phyloP scores from a whole-genome alignment of 805 yeast species.

The Scheffersomyces stipitis region DNA sequence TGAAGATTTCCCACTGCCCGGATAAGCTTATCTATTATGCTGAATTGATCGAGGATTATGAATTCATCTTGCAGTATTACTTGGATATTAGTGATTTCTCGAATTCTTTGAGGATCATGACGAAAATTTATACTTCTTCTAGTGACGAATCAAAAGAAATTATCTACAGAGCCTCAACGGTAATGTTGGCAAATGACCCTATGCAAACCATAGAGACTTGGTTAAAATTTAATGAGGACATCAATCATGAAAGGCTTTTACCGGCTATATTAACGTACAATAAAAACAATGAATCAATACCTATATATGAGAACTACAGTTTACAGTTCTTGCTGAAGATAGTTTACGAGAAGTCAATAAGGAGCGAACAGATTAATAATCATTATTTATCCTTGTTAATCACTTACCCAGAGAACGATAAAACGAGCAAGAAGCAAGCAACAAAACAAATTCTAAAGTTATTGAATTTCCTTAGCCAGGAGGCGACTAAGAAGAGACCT shows the following conservation, averaged over 20 bases:
- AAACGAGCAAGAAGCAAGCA: slow-evolving; percentile 45
- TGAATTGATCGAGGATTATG: slow-evolving; percentile 62
- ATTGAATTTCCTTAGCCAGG: slow-evolving; percentile 24
- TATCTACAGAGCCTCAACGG: slow-evolving; percentile 68
- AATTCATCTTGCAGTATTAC: slow-evolving; percentile 68
- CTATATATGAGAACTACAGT: slow-evolving; percentile 57
- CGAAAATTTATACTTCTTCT: slow-evolving; percentile 43
- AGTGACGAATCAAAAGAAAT: slow-evolving; percentile 21
- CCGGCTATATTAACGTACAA: slow-evolving; percentile 77
- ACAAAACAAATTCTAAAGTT: slow-evolving; percentile 32
- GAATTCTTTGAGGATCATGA: slow-evolving; percentile 60
- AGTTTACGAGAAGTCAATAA: slow-evolving; percentile 37
- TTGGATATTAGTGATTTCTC: slow-evolving; percentile 71
- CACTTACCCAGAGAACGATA: slow-evolving; percentile 42
- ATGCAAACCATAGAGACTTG: slow-evolving; percentile 72
- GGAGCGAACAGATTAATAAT: slow-evolving; percentile 58
- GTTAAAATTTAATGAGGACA: slow-evolving; percentile 50
- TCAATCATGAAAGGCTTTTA: slow-evolving; percentile 64
- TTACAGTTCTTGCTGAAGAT: slow-evolving; percentile 61
- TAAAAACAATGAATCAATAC: slow-evolving; percentile 40
- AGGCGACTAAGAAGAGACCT: slow-evolving; percentile 11
- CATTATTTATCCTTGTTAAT: slow-evolving; percentile 68
- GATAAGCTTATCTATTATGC: slow-evolving; percentile 69
- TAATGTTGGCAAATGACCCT: slow-evolving; percentile 67
- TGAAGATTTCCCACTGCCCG: slow-evolving; percentile 63